phyloP scores from a whole-genome alignment of 75 land plant species.

The Sequoiadendron giganteum region DNA sequence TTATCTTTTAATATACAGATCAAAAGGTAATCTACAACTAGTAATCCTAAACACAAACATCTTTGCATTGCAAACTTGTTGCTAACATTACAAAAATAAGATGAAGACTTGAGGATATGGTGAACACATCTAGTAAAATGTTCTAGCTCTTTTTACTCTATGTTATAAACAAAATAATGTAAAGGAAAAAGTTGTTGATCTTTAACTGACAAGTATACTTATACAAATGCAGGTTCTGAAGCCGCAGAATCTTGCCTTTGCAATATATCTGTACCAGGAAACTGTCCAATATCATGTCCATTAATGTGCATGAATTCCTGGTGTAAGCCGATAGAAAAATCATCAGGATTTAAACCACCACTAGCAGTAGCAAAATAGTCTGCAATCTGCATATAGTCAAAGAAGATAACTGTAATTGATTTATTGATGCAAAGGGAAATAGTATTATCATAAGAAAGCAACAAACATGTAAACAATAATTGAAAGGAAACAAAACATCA shows the following conservation, averaged over 20 bases:
- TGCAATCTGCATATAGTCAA: constrained; percentile 57
- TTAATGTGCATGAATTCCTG: constrained; percentile 51
- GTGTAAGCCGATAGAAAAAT: constrained; percentile 79
- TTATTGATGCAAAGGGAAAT: neutral
- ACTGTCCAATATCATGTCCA: constrained; percentile 94
- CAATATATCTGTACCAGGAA: constrained; percentile 54
- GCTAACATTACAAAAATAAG: neutral
- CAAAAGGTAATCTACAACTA: neutral
- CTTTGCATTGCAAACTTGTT: neutral
- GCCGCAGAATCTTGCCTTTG: constrained; percentile 3
- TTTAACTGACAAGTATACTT: neutral
- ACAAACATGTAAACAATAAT: neutral
- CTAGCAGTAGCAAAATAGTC: constrained; percentile 51
- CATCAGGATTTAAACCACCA: constrained; percentile 48
- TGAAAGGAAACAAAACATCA: neutral
- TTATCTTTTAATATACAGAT: too few species aligned
- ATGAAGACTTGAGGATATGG: neutral
- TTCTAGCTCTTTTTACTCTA: neutral
- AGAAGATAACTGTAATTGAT: neutral
- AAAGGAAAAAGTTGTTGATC: neutral
- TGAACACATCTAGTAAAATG: neutral
- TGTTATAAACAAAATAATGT: neutral
- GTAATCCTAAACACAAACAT: neutral
- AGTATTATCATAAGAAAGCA: neutral
- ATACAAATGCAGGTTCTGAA: constrained; percentile 3